Conservation (phyloP, 192 early-diverging fungal species). For the Mortierella claussenii region DNA sequence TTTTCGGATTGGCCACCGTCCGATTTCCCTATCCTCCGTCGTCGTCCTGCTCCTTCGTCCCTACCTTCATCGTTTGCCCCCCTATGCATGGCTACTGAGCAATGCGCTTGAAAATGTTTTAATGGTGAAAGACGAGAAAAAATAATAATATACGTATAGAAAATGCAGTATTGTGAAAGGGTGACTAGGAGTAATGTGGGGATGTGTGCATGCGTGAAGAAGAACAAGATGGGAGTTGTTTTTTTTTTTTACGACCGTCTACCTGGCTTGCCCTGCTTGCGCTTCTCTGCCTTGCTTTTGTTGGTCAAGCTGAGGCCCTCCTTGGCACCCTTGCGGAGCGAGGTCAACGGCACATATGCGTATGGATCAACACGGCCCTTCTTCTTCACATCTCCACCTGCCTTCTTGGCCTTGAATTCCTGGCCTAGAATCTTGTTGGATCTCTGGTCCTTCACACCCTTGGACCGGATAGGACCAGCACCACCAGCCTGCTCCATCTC, state of each 20-base stretch:
- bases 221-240: background rate
- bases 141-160: background rate
- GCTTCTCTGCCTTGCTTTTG: constrained; percentile 50
- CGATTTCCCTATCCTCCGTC: too few species aligned
- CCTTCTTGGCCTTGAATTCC: constrained; percentile 89
- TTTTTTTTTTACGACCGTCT: constrained; percentile 18
- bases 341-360: constrained; percentile 92
- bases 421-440: constrained; percentile 67
- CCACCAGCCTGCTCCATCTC: constrained; percentile 52
- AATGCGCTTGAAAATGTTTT: too few species aligned
- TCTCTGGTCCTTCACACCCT: constrained; percentile 54
- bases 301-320: constrained; percentile 45
- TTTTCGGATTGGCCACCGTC: too few species aligned
- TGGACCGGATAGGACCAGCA: constrained; percentile 46
- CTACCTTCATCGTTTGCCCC: too few species aligned
- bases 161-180: background rate
- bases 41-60: too few species aligned
- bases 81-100: too few species aligned
- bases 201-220: background rate
- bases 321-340: constrained; percentile 41
- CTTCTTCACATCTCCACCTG: constrained; percentile 92
- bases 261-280: constrained; percentile 41
- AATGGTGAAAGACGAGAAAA: too few species aligned
- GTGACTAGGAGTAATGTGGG: background rate
- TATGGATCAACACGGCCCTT: constrained; percentile 91